Base-by-base conservation (phyloP, 2,329 filamentous ascomycete species). In the Ophiostoma piceae region DNA sequence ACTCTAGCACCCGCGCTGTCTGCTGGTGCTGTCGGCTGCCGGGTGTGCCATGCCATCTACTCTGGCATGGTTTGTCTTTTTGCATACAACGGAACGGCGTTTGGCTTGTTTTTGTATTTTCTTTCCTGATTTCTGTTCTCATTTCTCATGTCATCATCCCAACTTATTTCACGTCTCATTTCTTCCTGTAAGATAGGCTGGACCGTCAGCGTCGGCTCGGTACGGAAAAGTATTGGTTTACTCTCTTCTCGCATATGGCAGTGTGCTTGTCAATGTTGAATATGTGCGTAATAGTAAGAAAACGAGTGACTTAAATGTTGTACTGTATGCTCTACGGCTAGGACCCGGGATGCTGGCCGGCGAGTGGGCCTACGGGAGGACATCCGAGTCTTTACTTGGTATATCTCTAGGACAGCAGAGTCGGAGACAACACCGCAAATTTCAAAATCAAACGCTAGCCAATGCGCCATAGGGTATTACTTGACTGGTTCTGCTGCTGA, bases 61-160 rank as follows among this genome's bases (percentile, higher is more conserved):
- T n/a, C 2, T 47, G 65, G 11, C 41, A 41, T 60, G 11, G 22
- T 11, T 57, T 67, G 22, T 67, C 2, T 29, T 51, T 54, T 67
- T 51, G 41, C 66, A 67, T 67, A 47, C 41, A 35, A 51, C 62
- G 62, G 66, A 67, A 67, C 41, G 66, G 66, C 41, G 43, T 54
- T 51, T 19, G 3, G 66, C 39, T 47, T 67, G 51, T 54, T 54
- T 67, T 35, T 8, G 7, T 66, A 22, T 67, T 35, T 12, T 51
- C 26, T 29, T 2, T 29, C 26, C 2, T 35, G 2, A 7, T 32
- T 9, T 19, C 14, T n/a, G 19, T 35, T 47, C 39, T 57, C 51
- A 11, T 51, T 67, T 51, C 26, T 67, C 41, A 32, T 37, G 62
- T 37, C 35, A 12, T 60, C 8, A 57, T 19, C 16, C 64, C 29